phyloP scores from a whole-genome alignment of 257 asterid species.

The Buddleja alternifolia region DNA sequence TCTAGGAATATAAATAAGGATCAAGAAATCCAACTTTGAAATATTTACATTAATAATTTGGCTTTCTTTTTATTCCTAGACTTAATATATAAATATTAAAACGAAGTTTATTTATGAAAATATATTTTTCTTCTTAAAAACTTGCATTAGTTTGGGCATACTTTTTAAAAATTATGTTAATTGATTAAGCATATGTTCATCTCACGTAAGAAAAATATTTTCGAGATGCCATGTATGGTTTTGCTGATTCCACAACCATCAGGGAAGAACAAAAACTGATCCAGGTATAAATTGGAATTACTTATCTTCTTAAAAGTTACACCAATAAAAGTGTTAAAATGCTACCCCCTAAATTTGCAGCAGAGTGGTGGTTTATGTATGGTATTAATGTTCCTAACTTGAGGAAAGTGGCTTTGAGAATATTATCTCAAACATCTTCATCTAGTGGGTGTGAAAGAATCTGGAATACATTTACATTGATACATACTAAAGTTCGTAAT shows the following conservation, averaged over 20 bases:
- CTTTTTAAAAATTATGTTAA: no score
- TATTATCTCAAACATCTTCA: not conserved
- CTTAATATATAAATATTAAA: no score
- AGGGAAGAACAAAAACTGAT: not conserved
- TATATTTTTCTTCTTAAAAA: no score
- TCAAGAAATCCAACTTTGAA: no score
- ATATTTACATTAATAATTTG: no score
- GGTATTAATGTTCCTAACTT: not conserved
- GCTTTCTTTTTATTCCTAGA: no score
- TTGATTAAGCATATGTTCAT: not conserved
- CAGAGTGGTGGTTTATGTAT: not conserved
- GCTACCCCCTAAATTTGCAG: not conserved
- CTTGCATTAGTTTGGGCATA: no score
- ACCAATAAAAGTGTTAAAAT: not conserved
- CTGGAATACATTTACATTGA: not conserved
- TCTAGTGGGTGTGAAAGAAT: not conserved
- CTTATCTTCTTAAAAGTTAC: no score
- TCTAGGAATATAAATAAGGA: no score
- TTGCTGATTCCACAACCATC: not conserved
- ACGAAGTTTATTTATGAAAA: no score
- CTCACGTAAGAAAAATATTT: not conserved
- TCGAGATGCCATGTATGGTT: not conserved
- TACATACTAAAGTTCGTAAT: not conserved
- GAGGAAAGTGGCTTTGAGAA: not conserved
- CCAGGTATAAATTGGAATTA: not conserved